Percentiles rank a stretch among this genome's conserved stretches.
Conservation (phyloP, 2,329 filamentous ascomycete species). For the Pseudocercospora cruenta region DNA sequence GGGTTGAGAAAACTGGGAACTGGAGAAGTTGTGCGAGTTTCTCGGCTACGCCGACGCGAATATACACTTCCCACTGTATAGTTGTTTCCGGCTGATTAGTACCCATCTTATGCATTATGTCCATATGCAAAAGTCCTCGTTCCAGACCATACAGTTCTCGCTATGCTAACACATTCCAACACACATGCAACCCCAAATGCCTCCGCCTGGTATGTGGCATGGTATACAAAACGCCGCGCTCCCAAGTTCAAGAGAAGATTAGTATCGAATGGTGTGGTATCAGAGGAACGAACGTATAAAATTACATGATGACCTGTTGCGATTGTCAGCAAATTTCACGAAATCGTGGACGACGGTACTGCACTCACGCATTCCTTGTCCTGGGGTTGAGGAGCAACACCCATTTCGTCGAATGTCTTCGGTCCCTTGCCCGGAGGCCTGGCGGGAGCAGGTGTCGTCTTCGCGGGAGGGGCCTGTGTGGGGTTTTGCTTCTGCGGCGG, state of each 20-base stretch:
- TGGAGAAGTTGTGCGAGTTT: neutral
- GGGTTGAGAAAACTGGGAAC: neutral
- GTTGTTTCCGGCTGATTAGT: neutral
- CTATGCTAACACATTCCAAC: slow-evolving; percentile 4
- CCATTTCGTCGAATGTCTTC: slow-evolving; percentile 98
- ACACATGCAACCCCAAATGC: neutral
- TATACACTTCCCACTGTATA: neutral
- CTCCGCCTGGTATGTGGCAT: neutral
- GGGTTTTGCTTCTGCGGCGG: slow-evolving; percentile 24
- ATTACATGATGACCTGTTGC: slow-evolving; percentile 5
- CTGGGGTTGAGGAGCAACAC: slow-evolving; percentile 79
- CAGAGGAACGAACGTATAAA: neutral
- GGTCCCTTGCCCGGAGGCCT: slow-evolving; percentile 71
- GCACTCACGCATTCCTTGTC: slow-evolving; percentile 81
- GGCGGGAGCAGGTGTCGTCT: slow-evolving; percentile 37
- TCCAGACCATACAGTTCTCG: neutral
- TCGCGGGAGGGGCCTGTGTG: slow-evolving; percentile 26
- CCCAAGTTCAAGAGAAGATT: neutral
- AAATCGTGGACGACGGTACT: no score
- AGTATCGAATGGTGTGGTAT: neutral
- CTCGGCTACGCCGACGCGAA: neutral
- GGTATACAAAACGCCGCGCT: slow-evolving; percentile 1
- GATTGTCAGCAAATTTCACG: neutral
- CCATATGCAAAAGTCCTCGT: neutral
- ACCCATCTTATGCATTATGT: neutral